A percentile compares a stretch with the other conserved stretches of the same genome.
Conservation (phyloP, 176 grass and related monocot species). For the Phyllostachys edulis region DNA sequence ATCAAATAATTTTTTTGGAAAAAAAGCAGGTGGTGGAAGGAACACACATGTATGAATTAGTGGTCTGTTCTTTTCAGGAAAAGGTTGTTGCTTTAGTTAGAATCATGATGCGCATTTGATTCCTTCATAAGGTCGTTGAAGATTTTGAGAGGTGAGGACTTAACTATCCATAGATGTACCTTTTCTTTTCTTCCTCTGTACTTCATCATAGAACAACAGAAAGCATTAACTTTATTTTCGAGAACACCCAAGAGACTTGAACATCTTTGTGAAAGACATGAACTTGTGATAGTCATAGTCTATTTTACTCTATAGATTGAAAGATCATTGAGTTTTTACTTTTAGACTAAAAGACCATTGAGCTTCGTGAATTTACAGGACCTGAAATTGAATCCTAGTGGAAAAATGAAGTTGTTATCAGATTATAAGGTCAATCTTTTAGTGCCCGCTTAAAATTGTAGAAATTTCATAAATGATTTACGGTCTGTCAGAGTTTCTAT, state of each 20-base stretch:
- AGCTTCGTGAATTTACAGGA: background rate
- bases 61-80: background rate
- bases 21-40: background rate
- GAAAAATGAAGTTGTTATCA: background rate
- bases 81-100: background rate
- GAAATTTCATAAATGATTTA: background rate
- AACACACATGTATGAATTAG: background rate
- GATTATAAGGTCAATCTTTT: background rate
- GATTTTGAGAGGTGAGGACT: too few species aligned
- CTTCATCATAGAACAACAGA: too few species aligned
- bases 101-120: background rate
- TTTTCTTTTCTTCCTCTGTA: too few species aligned
- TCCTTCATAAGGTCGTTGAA: too few species aligned
- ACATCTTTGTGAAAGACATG: too few species aligned
- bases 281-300: too few species aligned
- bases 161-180: too few species aligned
- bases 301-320: background rate
- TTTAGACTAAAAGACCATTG: background rate
- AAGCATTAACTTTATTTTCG: too few species aligned
- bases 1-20: background rate
- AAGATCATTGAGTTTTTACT: background rate
- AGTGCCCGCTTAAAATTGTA: background rate
- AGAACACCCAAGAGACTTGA: too few species aligned
- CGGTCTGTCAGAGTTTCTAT: too few species aligned
- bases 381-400: background rate